Base-by-base conservation (phyloP, 305 asterid species). In the Fraxinus xanthoxyloides region DNA sequence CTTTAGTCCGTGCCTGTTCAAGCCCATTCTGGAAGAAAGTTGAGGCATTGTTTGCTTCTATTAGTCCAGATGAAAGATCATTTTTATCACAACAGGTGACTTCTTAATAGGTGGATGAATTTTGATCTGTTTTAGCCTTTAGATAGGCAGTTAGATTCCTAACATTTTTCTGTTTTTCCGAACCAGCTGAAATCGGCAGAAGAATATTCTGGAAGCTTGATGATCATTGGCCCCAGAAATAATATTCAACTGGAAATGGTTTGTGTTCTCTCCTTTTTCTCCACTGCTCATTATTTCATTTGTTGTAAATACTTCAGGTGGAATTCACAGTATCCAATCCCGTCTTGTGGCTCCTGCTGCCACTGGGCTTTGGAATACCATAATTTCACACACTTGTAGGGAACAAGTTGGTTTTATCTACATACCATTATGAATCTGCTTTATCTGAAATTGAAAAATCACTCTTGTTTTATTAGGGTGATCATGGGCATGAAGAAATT, bases 21-120 rank as follows among this genome's bases (percentile, higher is more conserved):
- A 91, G 91, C 82, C 82, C 91, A 79, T 92, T 93, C 85, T 97
- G 99, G 98, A 93, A 91, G 90, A 90, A 90, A 81, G 83, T 89
- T 79, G 99, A 97, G 84, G 83, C 89, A 38, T 86, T 88, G 36
- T 97, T 97, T 90, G 84, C 95, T 84, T 85, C 96, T 80, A 82
- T 90, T 82, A 86, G 93, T 67, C 85, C 86, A 61, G 98, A 92
- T 83, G 97, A 91, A 80, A 91, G 87, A 69, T 88, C 91, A 36
- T 90, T 81, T 88, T 78, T 94, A 79, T 87, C 88, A 6, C 88
- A 90, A 78, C 98, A 94, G 98, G 99, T 97, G 86, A 48, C 54
- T 54, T 85, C 75, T 70, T 48, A 46, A 75, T 86, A 77, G 73
- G 77, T 70, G 56, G 56, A 5, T 78, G 76, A 80, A 32, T 78